Evolutionary conservation across 2,329 filamentous ascomycete species (phyloP).

Genomic region (Colletotrichum costaricense): DNA sequence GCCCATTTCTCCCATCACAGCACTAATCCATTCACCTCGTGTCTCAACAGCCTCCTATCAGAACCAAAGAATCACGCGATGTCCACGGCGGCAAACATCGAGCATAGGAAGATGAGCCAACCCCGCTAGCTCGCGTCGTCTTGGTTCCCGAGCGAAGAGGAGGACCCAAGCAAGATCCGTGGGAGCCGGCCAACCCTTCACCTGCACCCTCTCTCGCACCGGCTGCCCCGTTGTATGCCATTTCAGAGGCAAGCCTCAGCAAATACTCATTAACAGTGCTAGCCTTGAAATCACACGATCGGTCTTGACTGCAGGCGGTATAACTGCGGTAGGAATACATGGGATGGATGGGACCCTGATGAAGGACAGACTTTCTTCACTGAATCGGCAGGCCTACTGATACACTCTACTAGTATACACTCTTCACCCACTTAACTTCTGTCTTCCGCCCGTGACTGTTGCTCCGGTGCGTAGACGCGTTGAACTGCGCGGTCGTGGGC

Average conservation of each 20-base stretch:
- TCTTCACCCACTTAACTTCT: neutral
- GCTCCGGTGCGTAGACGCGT: slow-evolving; percentile 14
- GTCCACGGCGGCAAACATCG: too few relatives aligned
- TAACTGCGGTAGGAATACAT: too few relatives aligned
- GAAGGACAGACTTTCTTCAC: neutral
- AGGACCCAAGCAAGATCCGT: neutral
- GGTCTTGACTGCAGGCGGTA: neutral
- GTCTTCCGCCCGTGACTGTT: neutral
- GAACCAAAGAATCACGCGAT: neutral
- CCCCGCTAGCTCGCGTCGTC: neutral
- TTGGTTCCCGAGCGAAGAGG: neutral
- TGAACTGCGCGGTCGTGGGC: slow-evolving; percentile 29
- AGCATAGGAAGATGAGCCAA: too few relatives aligned
- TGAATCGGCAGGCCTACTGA: neutral
- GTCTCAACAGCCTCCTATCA: neutral
- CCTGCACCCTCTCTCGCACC: neutral
- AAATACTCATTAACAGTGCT: neutral
- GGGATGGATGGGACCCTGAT: neutral
- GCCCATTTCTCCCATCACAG: neutral
- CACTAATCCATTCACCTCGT: neutral
- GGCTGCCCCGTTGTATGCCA: neutral
- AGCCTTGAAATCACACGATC: neutral
- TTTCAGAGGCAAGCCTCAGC: neutral
- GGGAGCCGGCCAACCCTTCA: neutral
- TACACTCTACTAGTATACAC: slow-evolving; percentile 12